Evolutionary conservation across 2,329 filamentous ascomycete species (phyloP).

Genomic region (Plenodomus tracheiphilus): DNA sequence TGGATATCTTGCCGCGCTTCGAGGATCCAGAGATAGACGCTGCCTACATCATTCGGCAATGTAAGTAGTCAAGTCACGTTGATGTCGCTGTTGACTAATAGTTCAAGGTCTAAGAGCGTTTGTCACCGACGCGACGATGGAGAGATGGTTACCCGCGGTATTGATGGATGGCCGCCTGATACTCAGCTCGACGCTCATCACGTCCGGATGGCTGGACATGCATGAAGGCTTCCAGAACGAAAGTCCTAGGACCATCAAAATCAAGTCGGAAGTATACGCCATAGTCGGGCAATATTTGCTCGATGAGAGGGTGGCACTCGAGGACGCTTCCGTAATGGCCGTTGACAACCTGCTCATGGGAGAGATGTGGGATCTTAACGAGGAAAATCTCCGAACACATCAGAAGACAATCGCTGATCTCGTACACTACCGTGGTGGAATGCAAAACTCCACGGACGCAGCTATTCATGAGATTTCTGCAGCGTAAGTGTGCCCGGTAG

Average conservation of each 20-base stretch:
- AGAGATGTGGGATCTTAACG: slow-evolving; percentile 38
- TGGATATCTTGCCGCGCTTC: slow-evolving; percentile 26
- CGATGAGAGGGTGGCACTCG: slow-evolving; percentile 6
- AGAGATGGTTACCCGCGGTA: slow-evolving; percentile 33
- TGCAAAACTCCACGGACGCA: slow-evolving; percentile 16
- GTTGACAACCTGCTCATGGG: slow-evolving; percentile 36
- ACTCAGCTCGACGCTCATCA: slow-evolving; percentile 27
- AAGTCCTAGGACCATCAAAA: slow-evolving; percentile 26
- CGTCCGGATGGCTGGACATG: slow-evolving; percentile 37
- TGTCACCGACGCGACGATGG: slow-evolving; percentile 19
- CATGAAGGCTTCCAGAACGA: slow-evolving; percentile 22
- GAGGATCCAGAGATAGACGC: slow-evolving; percentile 17
- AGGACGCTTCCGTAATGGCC: slow-evolving; percentile 33
- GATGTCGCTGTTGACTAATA: too few species aligned
- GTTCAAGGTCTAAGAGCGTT: slow-evolving; percentile 29
- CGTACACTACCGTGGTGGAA: slow-evolving; percentile 27
- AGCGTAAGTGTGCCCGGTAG: slow-evolving; percentile 19
- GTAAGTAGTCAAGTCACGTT: slow-evolving; percentile 5
- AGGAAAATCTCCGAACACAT: slow-evolving; percentile 28
- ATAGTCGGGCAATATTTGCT: slow-evolving; percentile 32
- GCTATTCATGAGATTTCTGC: slow-evolving; percentile 23
- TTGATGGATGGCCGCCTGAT: slow-evolving; percentile 29
- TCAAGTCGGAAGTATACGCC: slow-evolving; percentile 31
- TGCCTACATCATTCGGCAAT: slow-evolving; percentile 19
- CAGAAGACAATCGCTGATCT: slow-evolving; percentile 28